Conservation (phyloP, 2,329 filamentous ascomycete genomes). For the Aspergillus terreus region DNA sequence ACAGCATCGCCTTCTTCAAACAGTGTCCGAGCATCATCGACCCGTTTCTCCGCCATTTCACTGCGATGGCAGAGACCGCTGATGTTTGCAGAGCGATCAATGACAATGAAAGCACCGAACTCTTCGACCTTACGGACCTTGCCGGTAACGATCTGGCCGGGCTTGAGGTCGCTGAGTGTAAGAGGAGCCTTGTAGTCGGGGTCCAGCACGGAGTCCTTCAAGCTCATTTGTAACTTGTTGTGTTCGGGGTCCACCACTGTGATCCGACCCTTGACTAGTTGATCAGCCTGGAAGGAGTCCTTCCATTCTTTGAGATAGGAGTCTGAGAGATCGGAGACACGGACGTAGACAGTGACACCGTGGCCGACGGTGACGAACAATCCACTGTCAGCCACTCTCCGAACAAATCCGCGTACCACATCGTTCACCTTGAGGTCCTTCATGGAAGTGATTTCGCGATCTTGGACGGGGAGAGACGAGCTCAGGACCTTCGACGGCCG, state of each 20-base stretch:
- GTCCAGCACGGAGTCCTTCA: conserved; percentile 82
- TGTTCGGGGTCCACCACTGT: conserved; percentile 64
- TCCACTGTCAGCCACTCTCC: conserved; percentile 83
- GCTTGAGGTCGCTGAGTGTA: conserved; percentile 72
- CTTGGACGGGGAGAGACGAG: conserved; percentile 74
- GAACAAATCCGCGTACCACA: conserved; percentile 85
- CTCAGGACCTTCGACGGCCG: conserved; percentile 86
- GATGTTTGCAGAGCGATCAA: conserved; percentile 82
- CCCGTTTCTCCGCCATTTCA: conserved; percentile 80
- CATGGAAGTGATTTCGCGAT: conserved; percentile 70
- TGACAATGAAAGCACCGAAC: conserved; percentile 88
- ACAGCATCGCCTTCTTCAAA: conserved; percentile 90
- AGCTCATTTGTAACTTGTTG: conserved; percentile 75
- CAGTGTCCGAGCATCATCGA: conserved; percentile 81
- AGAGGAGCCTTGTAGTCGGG: conserved; percentile 70
- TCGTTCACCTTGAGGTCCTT: conserved; percentile 73
- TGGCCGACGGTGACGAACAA: conserved; percentile 82
- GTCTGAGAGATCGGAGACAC: conserved; percentile 85
- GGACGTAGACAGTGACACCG: conserved; percentile 75
- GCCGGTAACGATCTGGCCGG: conserved; percentile 79
- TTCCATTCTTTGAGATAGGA: conserved; percentile 95
- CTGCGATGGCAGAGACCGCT: conserved; percentile 90
- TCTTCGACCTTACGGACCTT: conserved; percentile 92
- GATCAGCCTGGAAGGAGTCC: conserved; percentile 77
- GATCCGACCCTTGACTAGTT: conserved; percentile 85